These are phyloP conservation scores for Fusarium transvaalense DNA, from an alignment of 2,329 filamentous ascomycete species.

Conservation along the genomic window DNA sequence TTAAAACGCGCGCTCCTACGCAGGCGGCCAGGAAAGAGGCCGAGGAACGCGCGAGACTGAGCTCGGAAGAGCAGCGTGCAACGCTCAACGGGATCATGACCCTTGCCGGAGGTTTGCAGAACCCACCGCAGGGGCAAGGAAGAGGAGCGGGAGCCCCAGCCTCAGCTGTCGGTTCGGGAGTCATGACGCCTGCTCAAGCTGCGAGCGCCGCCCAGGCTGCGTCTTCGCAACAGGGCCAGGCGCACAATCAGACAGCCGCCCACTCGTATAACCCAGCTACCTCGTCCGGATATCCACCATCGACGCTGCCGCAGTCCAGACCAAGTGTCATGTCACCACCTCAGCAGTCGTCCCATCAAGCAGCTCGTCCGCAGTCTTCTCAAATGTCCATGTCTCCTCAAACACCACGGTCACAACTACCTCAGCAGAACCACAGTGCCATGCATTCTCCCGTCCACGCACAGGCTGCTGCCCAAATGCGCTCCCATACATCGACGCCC, in stretches of 20 bases:
- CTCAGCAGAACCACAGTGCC: conserved; percentile 35
- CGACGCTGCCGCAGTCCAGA: conserved; percentile 47
- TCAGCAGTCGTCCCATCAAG: conserved; percentile 48
- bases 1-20: conserved; percentile 85
- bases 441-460: conserved; percentile 44
- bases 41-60: conserved; percentile 71
- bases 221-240: conserved; percentile 39
- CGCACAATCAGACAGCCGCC: conserved; percentile 31
- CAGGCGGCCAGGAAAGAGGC: conserved; percentile 78
- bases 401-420: conserved; percentile 42
- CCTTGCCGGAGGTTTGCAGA: conserved; percentile 65
- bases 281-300: conserved; percentile 46
- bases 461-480: conserved; percentile 40
- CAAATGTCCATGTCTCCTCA: conserved; percentile 51
- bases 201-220: conserved; percentile 49
- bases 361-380: conserved; percentile 44
- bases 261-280: conserved; percentile 36
- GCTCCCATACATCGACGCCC: conserved; percentile 47
- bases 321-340: conserved; percentile 47
- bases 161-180: conserved; percentile 46
- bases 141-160: conserved; percentile 44
- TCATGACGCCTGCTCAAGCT: conserved; percentile 53
- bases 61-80: conserved; percentile 70
- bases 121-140: conserved; percentile 52
- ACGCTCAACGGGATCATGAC: conserved; percentile 72